Base-by-base conservation (phyloP, 306 rosid species). In the Potentilla sterilis region DNA sequence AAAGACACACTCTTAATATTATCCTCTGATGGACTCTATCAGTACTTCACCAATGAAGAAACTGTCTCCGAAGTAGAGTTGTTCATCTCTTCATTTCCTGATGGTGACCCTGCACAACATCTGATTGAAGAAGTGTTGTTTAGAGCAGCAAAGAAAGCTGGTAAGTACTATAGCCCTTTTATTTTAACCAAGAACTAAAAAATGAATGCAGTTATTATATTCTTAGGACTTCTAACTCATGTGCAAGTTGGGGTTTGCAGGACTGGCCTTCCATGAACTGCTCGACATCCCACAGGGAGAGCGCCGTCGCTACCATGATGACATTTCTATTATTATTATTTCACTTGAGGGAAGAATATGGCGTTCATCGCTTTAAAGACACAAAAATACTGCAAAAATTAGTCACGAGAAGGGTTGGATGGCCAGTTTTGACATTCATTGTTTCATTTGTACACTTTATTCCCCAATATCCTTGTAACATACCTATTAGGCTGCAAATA, bases 1-100 rank as follows among this genome's bases (percentile, higher is more conserved):
- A 83, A 68, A 58, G 96, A 94, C 84, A 86, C 73, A 37, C 87
- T 94, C 84, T 81, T 94, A 75, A 81, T 94, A 74, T 58, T 90
- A 55, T 94, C 97, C 40, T 91, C 97, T n/a, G 98, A 94, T 83
- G 98, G 97, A 64, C 91, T 94, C 59, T 86, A 82, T 75, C 96
- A 94, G 46, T 94, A 89, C 78, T 88, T 94, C 84, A 89, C 90
- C 80, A 94, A 86, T 52, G 91, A 90, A 80, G 93, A 94, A 78
- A 96, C 90, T 4, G 86, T 87, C 69, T 62, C 83, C 72, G 87
- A 82, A 72, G 97, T 94, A 34, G 90, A 90, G 48, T 79, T 87
- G 74, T 90, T 87, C 88, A 88, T 87, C 49, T 69, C 86, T n/a
- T 79, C 77, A n/a, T 89, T 82, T 76, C 98, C 96, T 0, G 89